These are phyloP conservation scores for Hericium coralloides DNA, from an alignment of 768 basidiomycete genomes.

Conservation along the genomic window DNA sequence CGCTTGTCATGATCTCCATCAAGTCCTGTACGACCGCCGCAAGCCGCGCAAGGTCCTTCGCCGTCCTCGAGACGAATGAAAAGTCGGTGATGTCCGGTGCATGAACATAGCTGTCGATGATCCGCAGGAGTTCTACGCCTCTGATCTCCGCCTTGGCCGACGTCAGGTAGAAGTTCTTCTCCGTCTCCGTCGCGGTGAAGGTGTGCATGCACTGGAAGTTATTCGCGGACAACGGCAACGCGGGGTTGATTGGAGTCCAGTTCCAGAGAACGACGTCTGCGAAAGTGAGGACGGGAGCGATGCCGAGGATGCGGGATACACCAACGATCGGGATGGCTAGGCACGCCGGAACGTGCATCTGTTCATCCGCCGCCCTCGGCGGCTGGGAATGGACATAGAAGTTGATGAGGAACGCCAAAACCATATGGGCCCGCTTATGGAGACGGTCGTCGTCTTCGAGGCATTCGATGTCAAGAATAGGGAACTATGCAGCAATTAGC, in stretches of 20 bases:
- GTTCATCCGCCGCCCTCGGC: slow-evolving; percentile 23
- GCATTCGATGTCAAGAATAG: slow-evolving; percentile 47
- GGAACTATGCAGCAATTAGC: slow-evolving; percentile 42
- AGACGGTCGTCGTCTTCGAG: slow-evolving; percentile 48
- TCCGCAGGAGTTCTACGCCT: slow-evolving; percentile 77
- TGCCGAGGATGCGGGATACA: slow-evolving; percentile 66
- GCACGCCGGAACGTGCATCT: slow-evolving; percentile 60
- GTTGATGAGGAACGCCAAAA: slow-evolving; percentile 83
- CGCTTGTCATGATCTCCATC: slow-evolving; percentile 54
- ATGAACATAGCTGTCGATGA: slow-evolving; percentile 81
- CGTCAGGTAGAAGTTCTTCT: slow-evolving; percentile 77
- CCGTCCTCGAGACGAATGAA: slow-evolving; percentile 55
- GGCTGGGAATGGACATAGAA: slow-evolving; percentile 85
- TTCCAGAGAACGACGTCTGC: slow-evolving; percentile 97
- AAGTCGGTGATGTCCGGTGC: slow-evolving; percentile 61
- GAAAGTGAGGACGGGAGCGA: slow-evolving; percentile 94
- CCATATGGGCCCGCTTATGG: slow-evolving; percentile 80
- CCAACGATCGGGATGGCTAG: slow-evolving; percentile 70
- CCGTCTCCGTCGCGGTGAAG: slow-evolving; percentile 83
- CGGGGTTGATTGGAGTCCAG: slow-evolving; percentile 52
- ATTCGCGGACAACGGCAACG: slow-evolving; percentile 47
- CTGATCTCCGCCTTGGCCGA: slow-evolving; percentile 82
- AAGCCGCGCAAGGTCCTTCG: slow-evolving; percentile 62
- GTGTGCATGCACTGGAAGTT: slow-evolving; percentile 68
- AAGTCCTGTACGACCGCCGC: slow-evolving; percentile 66